These are phyloP conservation scores for Sextonia rubra DNA, from an alignment of 164 flowering plant genomes.

Conservation along the genomic window DNA sequence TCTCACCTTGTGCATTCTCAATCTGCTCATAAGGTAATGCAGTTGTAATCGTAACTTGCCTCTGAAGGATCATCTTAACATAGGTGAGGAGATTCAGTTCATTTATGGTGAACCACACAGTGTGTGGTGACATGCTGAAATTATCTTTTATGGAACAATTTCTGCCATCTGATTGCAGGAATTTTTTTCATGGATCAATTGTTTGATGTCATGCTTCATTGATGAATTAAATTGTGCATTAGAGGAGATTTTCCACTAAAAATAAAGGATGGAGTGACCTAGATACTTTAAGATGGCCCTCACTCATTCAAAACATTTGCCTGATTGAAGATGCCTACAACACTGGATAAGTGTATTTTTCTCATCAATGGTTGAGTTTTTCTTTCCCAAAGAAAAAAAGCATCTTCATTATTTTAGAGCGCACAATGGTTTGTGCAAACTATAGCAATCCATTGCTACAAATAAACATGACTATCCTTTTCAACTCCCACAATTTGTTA, in stretches of 20 bases:
- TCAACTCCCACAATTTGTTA: background rate
- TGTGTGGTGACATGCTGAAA: background rate
- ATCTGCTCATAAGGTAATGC: constrained; percentile 25
- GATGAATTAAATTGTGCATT: background rate
- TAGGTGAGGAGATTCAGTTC: background rate
- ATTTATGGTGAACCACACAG: background rate
- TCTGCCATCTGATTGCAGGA: background rate
- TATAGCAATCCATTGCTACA: too few relatives aligned
- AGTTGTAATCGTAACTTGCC: background rate
- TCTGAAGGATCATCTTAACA: background rate
- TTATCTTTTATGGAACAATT: too few relatives aligned
- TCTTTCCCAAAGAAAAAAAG: background rate
- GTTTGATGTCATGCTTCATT: background rate
- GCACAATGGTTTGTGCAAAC: background rate
- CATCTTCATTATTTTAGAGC: background rate
- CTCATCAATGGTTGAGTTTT: too few relatives aligned
- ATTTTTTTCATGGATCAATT: background rate
- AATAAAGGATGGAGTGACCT: background rate
- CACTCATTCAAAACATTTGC: background rate
- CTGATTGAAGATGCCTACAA: background rate
- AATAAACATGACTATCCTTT: background rate
- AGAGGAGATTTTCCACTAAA: background rate
- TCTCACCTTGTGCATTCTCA: constrained; percentile 17
- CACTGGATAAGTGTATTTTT: background rate
- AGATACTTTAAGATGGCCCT: background rate